Evolutionary conservation across 1,284 basidiomycete species (phyloP), one percentile per base, ranked within the genome.

Genomic region (Trichosporon asahii): DNA sequence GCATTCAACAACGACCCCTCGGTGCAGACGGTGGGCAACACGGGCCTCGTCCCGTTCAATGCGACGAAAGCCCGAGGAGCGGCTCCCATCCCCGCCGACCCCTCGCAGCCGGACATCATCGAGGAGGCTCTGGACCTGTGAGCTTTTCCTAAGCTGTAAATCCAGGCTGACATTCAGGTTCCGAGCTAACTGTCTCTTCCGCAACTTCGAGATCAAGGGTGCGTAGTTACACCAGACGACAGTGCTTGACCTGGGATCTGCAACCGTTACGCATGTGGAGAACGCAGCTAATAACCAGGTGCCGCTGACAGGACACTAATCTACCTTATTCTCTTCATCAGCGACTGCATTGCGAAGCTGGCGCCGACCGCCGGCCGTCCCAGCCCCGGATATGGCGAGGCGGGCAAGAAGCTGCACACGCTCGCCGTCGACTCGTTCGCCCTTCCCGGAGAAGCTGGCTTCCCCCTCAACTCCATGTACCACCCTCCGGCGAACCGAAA

Each of bases 201-300:
- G 97, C 80, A 99, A 99, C 86, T 99, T 99, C 81, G 97, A 99
- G 86, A 99, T 99, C 89, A 98, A 98, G 85, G 94, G 82, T 81
- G 64, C 23, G 78, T 75, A n/a, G 5, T 27, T 53, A 25, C 65
- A 27, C 7, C 7, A 7, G n/a, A 3, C 7, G 44, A 35, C 44
- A 9, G 46, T 21, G 2, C 49, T 21, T 14, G 21, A 9, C 8
- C 21, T 25, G 49, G 35, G 11, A 12, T 37, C 35, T 33, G 35
- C 9, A 7, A 12, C 35, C 14, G 35, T 14, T 37, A 4, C 31
- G 31, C 3, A 25, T 25, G 18, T 49, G 18, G 18, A 21, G 35
- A 4, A 37, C 31, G 31, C 31, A 15, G 27, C 65, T 66, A 7
- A 66, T 49, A 25, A 14, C 8, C 68, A 83, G 82, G 97, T 29